Conservation (phyloP, 495 filamentous ascomycete species). For the Tuber borchii region DNA sequence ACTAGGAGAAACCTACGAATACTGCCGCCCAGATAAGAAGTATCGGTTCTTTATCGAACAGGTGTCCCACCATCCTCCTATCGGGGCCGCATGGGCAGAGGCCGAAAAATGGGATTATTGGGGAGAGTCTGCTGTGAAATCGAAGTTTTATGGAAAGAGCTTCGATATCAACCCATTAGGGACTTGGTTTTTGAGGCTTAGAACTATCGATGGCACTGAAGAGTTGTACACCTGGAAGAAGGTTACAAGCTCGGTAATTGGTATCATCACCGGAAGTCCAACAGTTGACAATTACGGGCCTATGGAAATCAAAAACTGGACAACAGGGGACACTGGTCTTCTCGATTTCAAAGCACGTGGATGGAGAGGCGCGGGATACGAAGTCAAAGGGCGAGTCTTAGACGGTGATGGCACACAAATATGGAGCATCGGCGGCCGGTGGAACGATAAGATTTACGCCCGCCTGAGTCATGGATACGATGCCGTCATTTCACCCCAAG, state of each 20-base stretch:
- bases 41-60: conserved; percentile 98
- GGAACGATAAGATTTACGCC: conserved; percentile 97
- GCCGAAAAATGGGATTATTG: conserved; percentile 94
- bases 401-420: conserved; percentile 65
- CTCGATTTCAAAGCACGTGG: conserved; percentile 93
- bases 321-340: conserved; percentile 80
- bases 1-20: conserved; percentile 94
- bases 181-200: conserved; percentile 90
- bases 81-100: conserved; percentile 91
- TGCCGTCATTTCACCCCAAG: conserved; percentile 53
- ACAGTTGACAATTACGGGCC: conserved; percentile 97
- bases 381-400: conserved; percentile 75
- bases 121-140: conserved; percentile 93
- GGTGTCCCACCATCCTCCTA: conserved; percentile 94
- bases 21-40: conserved; percentile 86
- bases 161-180: conserved; percentile 95
- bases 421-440: conserved; percentile 85
- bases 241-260: conserved; percentile 92
- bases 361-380: conserved; percentile 87
- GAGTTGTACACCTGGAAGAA: conserved; percentile 99
- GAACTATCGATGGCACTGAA: conserved; percentile 68
- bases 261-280: conserved; percentile 93
- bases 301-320: conserved; percentile 97
- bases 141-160: conserved; percentile 94
- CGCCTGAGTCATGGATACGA: conserved; percentile 88